Percentiles rank a stretch among this genome's conserved stretches.
Evolutionary conservation across 2,329 filamentous ascomycete genomes (phyloP).

Genomic region (Diaporthe amygdali): DNA sequence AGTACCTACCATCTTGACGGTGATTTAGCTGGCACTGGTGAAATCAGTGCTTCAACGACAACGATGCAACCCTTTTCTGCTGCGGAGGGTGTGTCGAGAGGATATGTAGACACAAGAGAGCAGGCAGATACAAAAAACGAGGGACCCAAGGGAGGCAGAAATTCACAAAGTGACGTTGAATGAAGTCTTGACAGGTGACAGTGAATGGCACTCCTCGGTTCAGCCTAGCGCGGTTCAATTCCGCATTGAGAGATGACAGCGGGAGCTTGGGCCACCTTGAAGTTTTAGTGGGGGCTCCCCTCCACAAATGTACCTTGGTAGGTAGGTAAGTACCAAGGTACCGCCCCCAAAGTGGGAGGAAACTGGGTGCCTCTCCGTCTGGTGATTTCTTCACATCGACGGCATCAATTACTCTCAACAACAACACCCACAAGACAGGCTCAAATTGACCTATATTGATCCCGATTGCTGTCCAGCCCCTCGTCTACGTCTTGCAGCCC

Average conservation of each 20-base stretch:
- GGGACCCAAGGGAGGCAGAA: not conserved
- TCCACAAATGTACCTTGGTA: constrained; percentile 1
- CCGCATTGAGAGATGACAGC: not conserved
- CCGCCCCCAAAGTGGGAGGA: not conserved
- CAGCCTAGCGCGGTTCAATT: constrained; percentile 1
- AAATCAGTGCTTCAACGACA: not conserved
- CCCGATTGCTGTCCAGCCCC: too few relatives aligned
- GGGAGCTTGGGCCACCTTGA: constrained; percentile 27
- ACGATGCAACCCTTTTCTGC: not conserved
- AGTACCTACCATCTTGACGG: constrained; percentile 27
- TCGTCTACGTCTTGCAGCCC: not conserved
- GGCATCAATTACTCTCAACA: not conserved
- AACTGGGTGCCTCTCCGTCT: not conserved
- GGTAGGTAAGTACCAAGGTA: too few relatives aligned
- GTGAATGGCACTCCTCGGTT: not conserved
- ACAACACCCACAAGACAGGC: not conserved
- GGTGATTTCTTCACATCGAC: not conserved
- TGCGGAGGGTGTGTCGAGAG: not conserved
- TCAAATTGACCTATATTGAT: not conserved
- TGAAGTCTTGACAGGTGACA: too few relatives aligned
- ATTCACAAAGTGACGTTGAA: not conserved
- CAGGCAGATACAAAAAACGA: not conserved
- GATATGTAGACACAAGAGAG: not conserved
- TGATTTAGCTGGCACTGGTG: not conserved
- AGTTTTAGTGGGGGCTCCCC: not conserved